These are phyloP conservation scores for Colletotrichum somersetense DNA, from an alignment of 2,329 filamentous ascomycete genomes.

Conservation along the genomic window DNA sequence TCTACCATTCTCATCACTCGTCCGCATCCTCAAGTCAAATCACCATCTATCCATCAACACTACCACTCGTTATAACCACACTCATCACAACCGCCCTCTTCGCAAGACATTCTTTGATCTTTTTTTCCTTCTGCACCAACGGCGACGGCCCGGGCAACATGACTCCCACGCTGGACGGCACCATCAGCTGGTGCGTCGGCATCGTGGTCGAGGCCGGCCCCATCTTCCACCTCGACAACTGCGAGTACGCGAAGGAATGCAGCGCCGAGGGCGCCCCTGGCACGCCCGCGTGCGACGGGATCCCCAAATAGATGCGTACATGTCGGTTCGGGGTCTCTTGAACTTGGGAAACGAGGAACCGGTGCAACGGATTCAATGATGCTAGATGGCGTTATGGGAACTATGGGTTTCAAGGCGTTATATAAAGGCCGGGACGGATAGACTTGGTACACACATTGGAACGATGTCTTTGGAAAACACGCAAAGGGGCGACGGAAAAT, in stretches of 20 bases:
- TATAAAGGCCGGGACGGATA: background rate
- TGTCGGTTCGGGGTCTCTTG: background rate
- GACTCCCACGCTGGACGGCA: background rate
- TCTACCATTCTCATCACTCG: background rate
- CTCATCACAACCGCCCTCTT: background rate
- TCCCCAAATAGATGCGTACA: background rate
- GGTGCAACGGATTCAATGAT: background rate
- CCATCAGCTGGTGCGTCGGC: background rate
- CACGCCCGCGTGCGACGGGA: background rate
- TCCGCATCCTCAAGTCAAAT: background rate
- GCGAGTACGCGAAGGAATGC: background rate
- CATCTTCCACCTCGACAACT: background rate
- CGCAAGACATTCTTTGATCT: background rate
- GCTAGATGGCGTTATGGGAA: background rate
- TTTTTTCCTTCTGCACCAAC: background rate
- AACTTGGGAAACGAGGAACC: too few species aligned
- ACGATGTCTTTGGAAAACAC: too few species aligned
- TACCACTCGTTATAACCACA: background rate
- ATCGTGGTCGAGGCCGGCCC: background rate
- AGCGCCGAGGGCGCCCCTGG: too few species aligned
- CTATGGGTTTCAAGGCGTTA: background rate
- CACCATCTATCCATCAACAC: background rate
- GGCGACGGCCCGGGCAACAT: background rate
- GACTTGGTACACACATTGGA: background rate
- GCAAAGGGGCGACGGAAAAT: slow-evolving; percentile 49